Evolutionary conservation across 176 grass and related monocot genomes (phyloP), one percentile per base, ranked within the genome.

Genomic region (Eleusine coracana): DNA sequence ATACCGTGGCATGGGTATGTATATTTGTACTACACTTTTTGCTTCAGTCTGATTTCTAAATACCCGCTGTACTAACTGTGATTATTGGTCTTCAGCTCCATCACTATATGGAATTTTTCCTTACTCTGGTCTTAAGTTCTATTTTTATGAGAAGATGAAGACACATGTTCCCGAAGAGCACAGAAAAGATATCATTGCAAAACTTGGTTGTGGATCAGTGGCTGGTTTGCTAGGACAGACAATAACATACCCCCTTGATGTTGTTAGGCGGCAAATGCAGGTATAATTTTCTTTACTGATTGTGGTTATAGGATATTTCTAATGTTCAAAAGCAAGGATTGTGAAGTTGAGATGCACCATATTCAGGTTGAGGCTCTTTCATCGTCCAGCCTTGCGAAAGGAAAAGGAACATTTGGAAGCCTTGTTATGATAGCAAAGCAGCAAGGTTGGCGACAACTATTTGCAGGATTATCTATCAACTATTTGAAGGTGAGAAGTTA

Each of bases 211-310:
- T 71, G 96, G 96, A 66, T 95, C 96, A 41, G 76, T 93, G 84
- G 96, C 96, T 66, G 96, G 96, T 86, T 84, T 99, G 80, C 87
- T 99, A 85, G 91, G 96, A 16, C 96, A 98, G 77, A 98, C 96
- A 69, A 93, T 99, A 82, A 98, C 96, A 65, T 95, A 95, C 34
- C 96, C 96, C 25, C 87, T 98, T 51, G 96, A 98, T 90, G 92
- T 98, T 82, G 92, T 98, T 74, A 92, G 96, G 84, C 84, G 92
- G 63, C 96, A 98, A 95, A 98, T 95, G 96, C 96, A 98, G 91
- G 96, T 91, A 88, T 37, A 66, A 34, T 82, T 72, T 37, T 71
- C 50, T 61, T 89, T 21, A 11, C 70, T 21, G 3, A 52, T 56
- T 59, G 41, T 80, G 64, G 38, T 37, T 13, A 3, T 52, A 11